Conservation (phyloP, 495 filamentous ascomycete genomes). For the Choiromyces venosus region DNA sequence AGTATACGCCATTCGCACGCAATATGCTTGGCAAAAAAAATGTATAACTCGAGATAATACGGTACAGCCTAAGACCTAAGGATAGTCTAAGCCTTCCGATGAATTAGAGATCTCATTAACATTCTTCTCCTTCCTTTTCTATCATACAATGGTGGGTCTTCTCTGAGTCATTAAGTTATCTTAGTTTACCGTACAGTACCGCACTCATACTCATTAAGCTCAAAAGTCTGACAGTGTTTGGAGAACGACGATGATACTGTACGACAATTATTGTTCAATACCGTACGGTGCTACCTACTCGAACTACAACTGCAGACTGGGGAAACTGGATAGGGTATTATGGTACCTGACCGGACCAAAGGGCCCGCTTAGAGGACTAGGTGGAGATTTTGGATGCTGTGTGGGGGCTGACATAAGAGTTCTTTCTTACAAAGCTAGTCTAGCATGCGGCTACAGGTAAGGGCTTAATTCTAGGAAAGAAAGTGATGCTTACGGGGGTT, state of each 20-base stretch:
- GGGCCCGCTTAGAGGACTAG: not conserved
- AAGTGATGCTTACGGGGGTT: not conserved
- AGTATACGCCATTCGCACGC: too few species aligned
- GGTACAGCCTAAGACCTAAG: not conserved
- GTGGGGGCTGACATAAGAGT: not conserved
- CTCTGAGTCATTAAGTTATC: not conserved
- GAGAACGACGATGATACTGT: not conserved
- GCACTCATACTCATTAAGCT: not conserved
- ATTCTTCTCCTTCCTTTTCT: not conserved
- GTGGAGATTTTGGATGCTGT: not conserved
- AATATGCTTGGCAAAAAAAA: too few species aligned
- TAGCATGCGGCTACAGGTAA: not conserved
- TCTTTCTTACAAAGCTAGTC: not conserved
- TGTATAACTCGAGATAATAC: too few species aligned
- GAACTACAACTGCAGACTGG: not conserved
- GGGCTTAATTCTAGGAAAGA: not conserved
- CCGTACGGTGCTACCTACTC: too few species aligned
- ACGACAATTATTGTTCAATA: not conserved
- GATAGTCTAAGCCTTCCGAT: not conserved
- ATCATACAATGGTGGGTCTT: not conserved
- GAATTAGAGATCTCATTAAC: not conserved
- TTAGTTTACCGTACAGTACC: too few species aligned
- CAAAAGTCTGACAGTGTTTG: not conserved
- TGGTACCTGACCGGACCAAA: too few species aligned
- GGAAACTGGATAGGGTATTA: not conserved